Conservation (phyloP, 2,329 filamentous ascomycete species). For the Aspergillus felis region DNA sequence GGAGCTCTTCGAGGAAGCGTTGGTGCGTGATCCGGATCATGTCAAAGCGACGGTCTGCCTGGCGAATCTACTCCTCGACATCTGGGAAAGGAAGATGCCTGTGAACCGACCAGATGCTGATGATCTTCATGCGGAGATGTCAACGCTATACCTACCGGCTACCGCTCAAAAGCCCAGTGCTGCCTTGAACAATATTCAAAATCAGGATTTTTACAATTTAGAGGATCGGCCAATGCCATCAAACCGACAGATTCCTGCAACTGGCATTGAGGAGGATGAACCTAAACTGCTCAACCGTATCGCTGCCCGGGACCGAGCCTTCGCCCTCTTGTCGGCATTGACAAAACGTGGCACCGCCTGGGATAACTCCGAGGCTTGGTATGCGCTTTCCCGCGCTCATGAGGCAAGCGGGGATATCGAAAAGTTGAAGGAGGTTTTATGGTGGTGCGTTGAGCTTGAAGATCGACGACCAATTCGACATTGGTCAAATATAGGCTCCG, state of each 20-base stretch:
- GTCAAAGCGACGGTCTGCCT: conserved; percentile 74
- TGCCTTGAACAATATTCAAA: conserved; percentile 2
- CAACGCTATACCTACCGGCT: conserved; percentile 22
- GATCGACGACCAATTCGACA: conserved; percentile 74
- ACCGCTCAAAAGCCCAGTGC: conserved; percentile 14
- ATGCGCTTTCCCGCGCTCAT: conserved; percentile 77
- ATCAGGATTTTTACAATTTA: not conserved
- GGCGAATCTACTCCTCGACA: conserved; percentile 79
- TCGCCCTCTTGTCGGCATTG: conserved; percentile 72
- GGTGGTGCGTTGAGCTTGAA: conserved; percentile 97
- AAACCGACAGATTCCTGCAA: not conserved
- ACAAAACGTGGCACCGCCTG: conserved; percentile 84
- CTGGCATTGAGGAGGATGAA: conserved; percentile 39
- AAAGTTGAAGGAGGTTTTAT: conserved; percentile 86
- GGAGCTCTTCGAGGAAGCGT: conserved; percentile 73
- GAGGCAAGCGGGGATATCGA: conserved; percentile 81
- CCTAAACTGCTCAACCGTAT: conserved; percentile 74
- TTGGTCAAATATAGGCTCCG: conserved; percentile 68
- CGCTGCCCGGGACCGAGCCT: conserved; percentile 85
- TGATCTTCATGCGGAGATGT: conserved; percentile 23
- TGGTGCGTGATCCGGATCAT: conserved; percentile 77
- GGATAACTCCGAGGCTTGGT: conserved; percentile 94
- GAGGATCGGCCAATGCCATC: not conserved
- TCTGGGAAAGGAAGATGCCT: conserved; percentile 59
- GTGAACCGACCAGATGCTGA: conserved; percentile 28